Base-by-base conservation (phyloP, 2,329 filamentous ascomycete species). In the Ascomycota sp. region DNA sequence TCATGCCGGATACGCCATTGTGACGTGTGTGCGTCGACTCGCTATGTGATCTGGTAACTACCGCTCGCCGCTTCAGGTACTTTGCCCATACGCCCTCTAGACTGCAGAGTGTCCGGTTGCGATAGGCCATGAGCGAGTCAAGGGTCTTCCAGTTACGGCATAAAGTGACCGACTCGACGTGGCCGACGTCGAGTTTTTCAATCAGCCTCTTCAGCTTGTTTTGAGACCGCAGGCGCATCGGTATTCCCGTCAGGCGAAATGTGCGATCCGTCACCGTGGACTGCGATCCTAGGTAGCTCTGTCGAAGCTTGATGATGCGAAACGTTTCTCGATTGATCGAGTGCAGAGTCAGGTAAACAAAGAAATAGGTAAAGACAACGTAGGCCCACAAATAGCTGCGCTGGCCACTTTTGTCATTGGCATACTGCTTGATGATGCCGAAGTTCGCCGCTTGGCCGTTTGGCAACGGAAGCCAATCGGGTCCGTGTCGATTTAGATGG, bases 241-340 rank as follows among this genome's bases (percentile, higher is more conserved):
- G 89, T 15, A 98, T 86, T 0, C 86, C 86, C 0, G 86, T 89
- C 12, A 98, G 56, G 17, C 82, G 75, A 43, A 98, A 85, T 0
- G 89, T 98, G 21, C 85, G 73, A 52, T 98, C 89, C 2, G 89
- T 95, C 30, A 94, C 70, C n/a, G 86, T 95, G 0, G 79, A 85
- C 51, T 95, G 86, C 15, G 75, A 82, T 9, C 89, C 89, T 8
- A 98, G 64, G 46, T 94, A 98, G 34, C 83, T 73, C 50, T 98
- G 89, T 17, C 89, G 65, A 20, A 86, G 68, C 33, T 75, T 69
- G 38, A 95, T 91, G 30, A 98, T 76, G 34, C 73, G 76, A 40
- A 76, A 70, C 0, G 89, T 95, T 52, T 93, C 76, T 25, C 66
- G 65, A 34, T 86, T 71, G 42, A 95, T 72, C 40, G 86, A 68